Percentiles rank a stretch among this genome's conserved stretches.
Conservation (phyloP, 371 early-diverging fungal genomes). For the Coelomomyces lativittatus region DNA sequence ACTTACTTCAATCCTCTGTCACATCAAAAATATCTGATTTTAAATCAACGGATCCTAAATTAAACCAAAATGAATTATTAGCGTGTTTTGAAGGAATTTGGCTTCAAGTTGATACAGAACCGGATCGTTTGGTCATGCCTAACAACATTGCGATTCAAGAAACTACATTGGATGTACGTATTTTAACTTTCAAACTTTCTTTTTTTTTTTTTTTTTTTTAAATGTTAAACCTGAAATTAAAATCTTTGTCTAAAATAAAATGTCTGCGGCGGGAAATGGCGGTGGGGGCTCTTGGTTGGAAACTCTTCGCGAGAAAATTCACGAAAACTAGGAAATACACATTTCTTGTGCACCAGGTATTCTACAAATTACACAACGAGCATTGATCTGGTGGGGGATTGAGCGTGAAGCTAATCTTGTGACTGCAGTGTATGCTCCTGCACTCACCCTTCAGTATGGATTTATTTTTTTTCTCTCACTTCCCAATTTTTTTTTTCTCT, state of each 20-base stretch:
- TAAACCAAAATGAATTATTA: background rate
- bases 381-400: background rate
- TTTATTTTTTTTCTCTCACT: background rate
- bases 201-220: too few relatives aligned
- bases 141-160: background rate
- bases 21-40: too few relatives aligned
- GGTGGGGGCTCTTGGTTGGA: too few relatives aligned
- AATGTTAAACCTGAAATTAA: background rate
- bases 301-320: too few relatives aligned
- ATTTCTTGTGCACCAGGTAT: slow-evolving; percentile 3
- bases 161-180: background rate
- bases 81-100: slow-evolving; percentile 1
- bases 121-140: slow-evolving; percentile 3
- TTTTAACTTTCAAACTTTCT: too few relatives aligned
- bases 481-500: background rate
- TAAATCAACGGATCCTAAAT: background rate
- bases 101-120: slow-evolving; percentile 2
- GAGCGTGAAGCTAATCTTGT: slow-evolving; percentile 1
- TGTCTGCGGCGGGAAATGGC: background rate
- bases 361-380: background rate
- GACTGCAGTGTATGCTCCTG: background rate
- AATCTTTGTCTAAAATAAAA: background rate
- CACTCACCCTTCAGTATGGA: background rate
- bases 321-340: slow-evolving; percentile 5
- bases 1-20: too few relatives aligned